Evolutionary conservation across 257 asterid genomes (phyloP).

Genomic region (Solanum megistacrolobum): DNA sequence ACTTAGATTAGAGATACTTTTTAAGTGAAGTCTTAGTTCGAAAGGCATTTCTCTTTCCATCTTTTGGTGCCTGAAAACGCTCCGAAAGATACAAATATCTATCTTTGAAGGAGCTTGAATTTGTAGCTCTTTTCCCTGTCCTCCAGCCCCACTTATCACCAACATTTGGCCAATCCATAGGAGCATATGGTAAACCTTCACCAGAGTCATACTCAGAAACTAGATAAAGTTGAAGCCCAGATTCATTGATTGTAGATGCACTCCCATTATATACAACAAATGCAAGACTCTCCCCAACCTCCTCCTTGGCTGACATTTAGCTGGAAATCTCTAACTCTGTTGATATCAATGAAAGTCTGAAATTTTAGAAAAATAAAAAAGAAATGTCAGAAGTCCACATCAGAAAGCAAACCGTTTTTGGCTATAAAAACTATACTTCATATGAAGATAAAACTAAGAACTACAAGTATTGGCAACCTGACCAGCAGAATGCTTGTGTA

Average conservation of each 20-base stretch:
- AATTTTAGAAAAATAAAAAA: not conserved
- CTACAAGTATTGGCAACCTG: no score
- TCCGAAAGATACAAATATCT: conserved; percentile 54
- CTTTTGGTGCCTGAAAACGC: conserved; percentile 5
- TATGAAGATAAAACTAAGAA: no score
- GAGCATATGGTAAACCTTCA: conserved; percentile 86
- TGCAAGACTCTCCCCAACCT: conserved; percentile 43
- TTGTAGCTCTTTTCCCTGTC: conserved; percentile 48
- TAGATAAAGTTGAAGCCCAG: conserved; percentile 37
- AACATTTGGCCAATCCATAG: conserved; percentile 9
- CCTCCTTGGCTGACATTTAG: conserved; percentile 5
- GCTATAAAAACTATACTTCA: no score
- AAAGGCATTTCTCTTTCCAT: conserved; percentile 16
- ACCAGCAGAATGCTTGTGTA: no score
- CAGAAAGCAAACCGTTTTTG: no score
- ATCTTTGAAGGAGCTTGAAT: conserved; percentile 43
- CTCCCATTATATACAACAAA: conserved; percentile 27
- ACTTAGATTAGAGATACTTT: conserved; percentile 36
- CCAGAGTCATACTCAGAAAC: conserved; percentile 41
- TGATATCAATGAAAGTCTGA: not conserved
- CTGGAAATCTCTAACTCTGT: not conserved
- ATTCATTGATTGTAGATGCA: conserved; percentile 10
- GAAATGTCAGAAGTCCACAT: no score
- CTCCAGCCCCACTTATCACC: conserved; percentile 56
- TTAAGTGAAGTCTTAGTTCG: conserved; percentile 48